phyloP scores from a whole-genome alignment of 257 asterid genomes.

The Lithospermum erythrorhizon region DNA sequence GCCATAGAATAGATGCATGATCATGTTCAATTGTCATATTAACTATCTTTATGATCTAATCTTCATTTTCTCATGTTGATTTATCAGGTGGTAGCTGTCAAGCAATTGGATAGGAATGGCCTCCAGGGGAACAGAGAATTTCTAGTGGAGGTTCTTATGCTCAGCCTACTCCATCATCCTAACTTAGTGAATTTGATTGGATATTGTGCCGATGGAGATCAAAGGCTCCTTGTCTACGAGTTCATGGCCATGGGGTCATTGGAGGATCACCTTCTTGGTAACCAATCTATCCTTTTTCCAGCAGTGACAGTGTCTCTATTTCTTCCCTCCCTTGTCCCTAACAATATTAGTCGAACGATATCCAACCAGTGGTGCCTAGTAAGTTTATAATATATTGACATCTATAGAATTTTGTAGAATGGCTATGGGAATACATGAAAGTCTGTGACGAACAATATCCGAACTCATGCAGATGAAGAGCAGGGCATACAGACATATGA shows the following conservation, averaged over 20 bases:
- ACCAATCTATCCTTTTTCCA: constrained; percentile 1
- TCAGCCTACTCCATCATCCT: constrained; percentile 40
- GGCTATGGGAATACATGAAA: too few relatives aligned
- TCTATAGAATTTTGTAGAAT: too few relatives aligned
- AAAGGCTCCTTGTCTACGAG: too few relatives aligned
- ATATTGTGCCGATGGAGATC: too few relatives aligned
- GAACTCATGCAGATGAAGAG: too few relatives aligned
- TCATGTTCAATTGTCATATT: background rate
- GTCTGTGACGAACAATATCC: too few relatives aligned
- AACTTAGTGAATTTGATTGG: too few relatives aligned
- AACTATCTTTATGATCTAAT: background rate
- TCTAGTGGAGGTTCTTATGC: constrained; percentile 97
- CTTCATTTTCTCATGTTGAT: constrained; percentile 3
- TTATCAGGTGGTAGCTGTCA: constrained; percentile 82
- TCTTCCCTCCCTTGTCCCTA: constrained; percentile 2
- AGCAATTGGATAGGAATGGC: constrained; percentile 95
- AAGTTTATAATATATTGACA: too few relatives aligned
- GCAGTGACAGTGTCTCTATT: background rate
- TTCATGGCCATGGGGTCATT: too few relatives aligned
- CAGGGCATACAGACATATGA: too few relatives aligned
- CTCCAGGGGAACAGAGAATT: constrained; percentile 98
- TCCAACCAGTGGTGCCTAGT: too few relatives aligned
- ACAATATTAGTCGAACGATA: background rate
- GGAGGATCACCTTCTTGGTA: too few relatives aligned
- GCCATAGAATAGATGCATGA: background rate